Conservation (phyloP, 192 early-diverging fungal species). For the Mortierella antarctica region DNA sequence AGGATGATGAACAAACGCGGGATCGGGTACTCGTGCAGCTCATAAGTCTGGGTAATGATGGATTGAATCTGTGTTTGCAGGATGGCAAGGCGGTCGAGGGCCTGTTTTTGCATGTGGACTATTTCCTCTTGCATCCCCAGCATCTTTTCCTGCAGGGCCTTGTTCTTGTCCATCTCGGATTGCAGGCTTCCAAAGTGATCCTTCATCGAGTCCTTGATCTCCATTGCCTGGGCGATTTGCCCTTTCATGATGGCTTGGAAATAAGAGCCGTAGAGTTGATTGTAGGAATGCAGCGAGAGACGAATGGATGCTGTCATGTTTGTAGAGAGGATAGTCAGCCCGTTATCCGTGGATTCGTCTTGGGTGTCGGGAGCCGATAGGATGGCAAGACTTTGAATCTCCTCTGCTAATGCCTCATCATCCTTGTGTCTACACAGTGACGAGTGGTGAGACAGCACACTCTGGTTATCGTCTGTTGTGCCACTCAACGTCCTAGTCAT, state of each 20-base stretch:
- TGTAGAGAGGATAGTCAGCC: not conserved
- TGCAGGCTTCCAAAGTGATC: not conserved
- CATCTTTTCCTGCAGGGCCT: conserved; percentile 2
- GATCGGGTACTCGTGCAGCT: conserved; percentile 22
- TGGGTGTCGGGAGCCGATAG: not conserved
- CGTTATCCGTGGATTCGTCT: not conserved
- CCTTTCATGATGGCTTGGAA: not conserved
- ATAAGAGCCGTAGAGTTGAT: not conserved
- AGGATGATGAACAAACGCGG: conserved; percentile 12
- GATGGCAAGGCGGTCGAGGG: conserved; percentile 3
- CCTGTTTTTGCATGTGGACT: conserved; percentile 4
- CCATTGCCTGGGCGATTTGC: not conserved
- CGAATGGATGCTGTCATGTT: not conserved
- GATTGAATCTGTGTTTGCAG: not conserved
- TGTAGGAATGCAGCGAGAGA: not conserved
- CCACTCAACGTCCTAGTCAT: too few species aligned
- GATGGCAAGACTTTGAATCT: not conserved
- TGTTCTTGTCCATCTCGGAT: not conserved
- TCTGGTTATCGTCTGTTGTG: too few species aligned
- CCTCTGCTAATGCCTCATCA: too few species aligned
- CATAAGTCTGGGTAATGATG: conserved; percentile 10
- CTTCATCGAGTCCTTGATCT: not conserved
- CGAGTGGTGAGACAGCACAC: too few species aligned
- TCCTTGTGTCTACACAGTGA: too few species aligned
- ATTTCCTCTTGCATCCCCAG: conserved; percentile 11